phyloP scores from a whole-genome alignment of 345 rosid genomes.

The Eucalyptus sp. region DNA sequence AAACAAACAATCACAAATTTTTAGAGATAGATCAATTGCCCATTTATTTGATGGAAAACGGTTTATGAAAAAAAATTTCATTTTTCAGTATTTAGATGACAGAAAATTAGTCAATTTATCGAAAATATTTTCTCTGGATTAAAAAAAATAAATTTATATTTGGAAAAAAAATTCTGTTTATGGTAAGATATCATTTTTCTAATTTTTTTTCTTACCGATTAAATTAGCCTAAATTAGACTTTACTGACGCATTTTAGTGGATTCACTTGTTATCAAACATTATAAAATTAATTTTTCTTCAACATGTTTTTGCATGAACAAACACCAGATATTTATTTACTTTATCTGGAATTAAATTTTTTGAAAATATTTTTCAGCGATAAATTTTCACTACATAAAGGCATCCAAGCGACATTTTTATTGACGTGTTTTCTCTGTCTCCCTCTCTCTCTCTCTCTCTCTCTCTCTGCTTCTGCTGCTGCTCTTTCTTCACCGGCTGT shows the following conservation, averaged over 20 bases:
- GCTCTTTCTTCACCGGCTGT: not conserved
- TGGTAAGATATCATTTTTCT: not conserved
- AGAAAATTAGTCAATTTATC: too few relatives aligned
- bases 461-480: not conserved
- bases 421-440: not conserved
- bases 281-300: not conserved
- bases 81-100: not conserved
- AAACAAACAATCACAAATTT: not conserved
- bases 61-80: not conserved
- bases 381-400: not conserved
- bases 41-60: not conserved
- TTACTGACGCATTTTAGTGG: not conserved
- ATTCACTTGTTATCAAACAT: not conserved
- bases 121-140: too few relatives aligned
- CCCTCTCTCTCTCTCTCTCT: not conserved
- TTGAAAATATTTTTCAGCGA: not conserved
- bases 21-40: not conserved
- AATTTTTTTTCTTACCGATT: not conserved
- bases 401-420: not conserved
- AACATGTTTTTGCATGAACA: not conserved
- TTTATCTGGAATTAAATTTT: not conserved
- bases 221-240: not conserved
- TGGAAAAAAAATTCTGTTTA: not conserved
- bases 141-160: too few relatives aligned
- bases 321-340: not conserved